Percentiles rank a stretch among this genome's conserved stretches.
These are phyloP conservation scores for Verticillium nubilum DNA, from an alignment of 2,329 filamentous ascomycete genomes.

Conservation along the genomic window DNA sequence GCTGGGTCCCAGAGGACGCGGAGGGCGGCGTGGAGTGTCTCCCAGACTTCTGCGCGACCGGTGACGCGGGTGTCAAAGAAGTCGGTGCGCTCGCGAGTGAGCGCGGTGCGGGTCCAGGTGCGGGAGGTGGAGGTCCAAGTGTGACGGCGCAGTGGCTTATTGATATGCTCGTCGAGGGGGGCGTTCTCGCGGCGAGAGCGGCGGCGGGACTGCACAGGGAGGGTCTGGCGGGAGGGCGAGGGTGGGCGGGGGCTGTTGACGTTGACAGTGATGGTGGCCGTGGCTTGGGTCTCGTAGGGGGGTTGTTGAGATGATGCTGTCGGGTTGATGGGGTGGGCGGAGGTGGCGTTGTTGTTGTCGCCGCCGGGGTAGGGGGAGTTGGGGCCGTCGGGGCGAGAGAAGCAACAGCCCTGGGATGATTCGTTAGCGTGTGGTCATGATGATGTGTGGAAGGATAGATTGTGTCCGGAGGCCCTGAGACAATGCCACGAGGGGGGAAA, in stretches of 20 bases:
- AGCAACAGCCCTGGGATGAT: constrained; percentile 48
- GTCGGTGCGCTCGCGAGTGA: constrained; percentile 67
- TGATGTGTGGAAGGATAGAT: too few relatives aligned
- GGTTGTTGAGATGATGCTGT: constrained; percentile 14
- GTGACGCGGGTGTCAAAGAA: constrained; percentile 91
- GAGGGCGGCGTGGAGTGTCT: constrained; percentile 62
- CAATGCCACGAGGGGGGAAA: neutral
- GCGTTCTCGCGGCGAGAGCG: constrained; percentile 29
- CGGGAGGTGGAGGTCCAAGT: constrained; percentile 59
- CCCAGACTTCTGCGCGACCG: constrained; percentile 75
- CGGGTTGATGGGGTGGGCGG: constrained; percentile 33
- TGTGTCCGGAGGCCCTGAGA: neutral
- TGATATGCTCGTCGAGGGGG: constrained; percentile 60
- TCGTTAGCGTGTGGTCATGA: too few relatives aligned
- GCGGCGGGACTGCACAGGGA: constrained; percentile 13
- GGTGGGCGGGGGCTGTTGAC: constrained; percentile 14
- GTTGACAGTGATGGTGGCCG: constrained; percentile 8
- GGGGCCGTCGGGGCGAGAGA: constrained; percentile 45
- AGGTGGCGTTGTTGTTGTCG: constrained; percentile 42
- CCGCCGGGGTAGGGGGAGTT: constrained; percentile 50
- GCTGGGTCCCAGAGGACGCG: constrained; percentile 60
- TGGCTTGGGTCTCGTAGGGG: constrained; percentile 18
- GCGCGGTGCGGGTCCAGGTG: constrained; percentile 62
- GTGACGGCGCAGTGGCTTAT: constrained; percentile 61
- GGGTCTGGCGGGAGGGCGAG: constrained; percentile 7